Conservation (phyloP, 225 moss, liverwort and hornwort species). For the Polytrichum commune region DNA sequence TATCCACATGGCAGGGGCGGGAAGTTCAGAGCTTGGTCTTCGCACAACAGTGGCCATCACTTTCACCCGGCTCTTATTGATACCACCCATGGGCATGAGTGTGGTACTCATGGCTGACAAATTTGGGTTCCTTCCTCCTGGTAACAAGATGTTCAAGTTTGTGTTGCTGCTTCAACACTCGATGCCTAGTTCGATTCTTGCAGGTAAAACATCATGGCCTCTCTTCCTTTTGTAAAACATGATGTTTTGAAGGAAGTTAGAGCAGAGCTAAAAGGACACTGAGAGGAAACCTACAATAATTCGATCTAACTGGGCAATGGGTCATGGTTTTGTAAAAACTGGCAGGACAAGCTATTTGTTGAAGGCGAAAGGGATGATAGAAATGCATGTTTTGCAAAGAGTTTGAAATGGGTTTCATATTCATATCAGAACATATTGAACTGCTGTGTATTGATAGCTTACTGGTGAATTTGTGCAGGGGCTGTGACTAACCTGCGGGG, state of each 20-base stretch:
- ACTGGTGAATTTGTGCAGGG: conserved; percentile 39
- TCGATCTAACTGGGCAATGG: no score
- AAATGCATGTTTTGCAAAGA: no score
- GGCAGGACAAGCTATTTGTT: no score
- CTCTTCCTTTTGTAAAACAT: background rate
- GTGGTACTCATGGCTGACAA: conserved; percentile 75
- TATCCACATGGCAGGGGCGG: conserved; percentile 55
- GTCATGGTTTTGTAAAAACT: no score
- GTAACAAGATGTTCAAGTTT: conserved; percentile 82
- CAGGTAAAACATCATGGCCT: conserved; percentile 41
- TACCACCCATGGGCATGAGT: conserved; percentile 60
- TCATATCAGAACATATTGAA: no score
- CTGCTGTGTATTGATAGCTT: background rate
- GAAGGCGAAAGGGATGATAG: no score
- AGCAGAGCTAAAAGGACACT: background rate
- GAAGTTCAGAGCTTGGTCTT: conserved; percentile 79
- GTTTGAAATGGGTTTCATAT: no score
- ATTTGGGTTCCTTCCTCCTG: conserved; percentile 72
- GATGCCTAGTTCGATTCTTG: conserved; percentile 92
- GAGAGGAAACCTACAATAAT: no score
- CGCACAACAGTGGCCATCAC: conserved; percentile 77
- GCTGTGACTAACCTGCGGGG: conserved; percentile 81
- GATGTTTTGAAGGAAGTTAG: background rate
- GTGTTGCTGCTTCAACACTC: conserved; percentile 89
- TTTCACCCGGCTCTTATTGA: conserved; percentile 52